phyloP scores from a whole-genome alignment of 2,329 filamentous ascomycete species.

The Verticillium tricorpus region DNA sequence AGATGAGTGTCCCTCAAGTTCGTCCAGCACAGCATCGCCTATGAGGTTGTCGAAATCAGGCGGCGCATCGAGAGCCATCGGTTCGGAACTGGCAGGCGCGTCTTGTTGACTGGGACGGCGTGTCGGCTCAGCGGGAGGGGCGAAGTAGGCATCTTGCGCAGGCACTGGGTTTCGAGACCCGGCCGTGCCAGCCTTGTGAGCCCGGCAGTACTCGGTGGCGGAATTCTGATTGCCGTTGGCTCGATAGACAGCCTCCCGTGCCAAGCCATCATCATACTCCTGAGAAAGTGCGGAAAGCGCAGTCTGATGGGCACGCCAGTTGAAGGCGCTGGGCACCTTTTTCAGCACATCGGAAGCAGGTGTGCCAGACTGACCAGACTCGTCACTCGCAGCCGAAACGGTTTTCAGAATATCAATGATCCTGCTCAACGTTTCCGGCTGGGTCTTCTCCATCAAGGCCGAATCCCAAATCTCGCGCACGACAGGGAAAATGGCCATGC shows the following conservation, averaged over 20 bases:
- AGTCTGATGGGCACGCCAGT: conserved; percentile 31
- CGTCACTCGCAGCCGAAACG: conserved; percentile 72
- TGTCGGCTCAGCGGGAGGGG: conserved; percentile 18
- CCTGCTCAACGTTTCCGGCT: conserved; percentile 69
- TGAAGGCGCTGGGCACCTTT: conserved; percentile 37
- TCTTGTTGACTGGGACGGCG: conserved; percentile 17
- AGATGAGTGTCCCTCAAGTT: conserved; percentile 16
- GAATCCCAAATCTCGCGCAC: conserved; percentile 82
- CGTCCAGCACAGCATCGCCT: conserved; percentile 16
- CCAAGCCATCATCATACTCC: conserved; percentile 51
- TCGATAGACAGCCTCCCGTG: conserved; percentile 75
- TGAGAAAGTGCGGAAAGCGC: conserved; percentile 21
- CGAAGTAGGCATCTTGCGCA: conserved; percentile 45
- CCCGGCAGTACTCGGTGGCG: conserved; percentile 71
- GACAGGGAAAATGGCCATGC: conserved; percentile 72
- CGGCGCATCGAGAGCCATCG: conserved; percentile 26
- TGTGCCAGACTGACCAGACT: conserved; percentile 43
- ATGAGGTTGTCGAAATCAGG: conserved; percentile 19
- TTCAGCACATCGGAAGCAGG: conserved; percentile 36
- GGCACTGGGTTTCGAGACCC: conserved; percentile 66
- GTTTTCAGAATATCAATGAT: conserved; percentile 80
- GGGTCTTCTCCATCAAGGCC: conserved; percentile 73
- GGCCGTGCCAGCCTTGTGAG: conserved; percentile 52
- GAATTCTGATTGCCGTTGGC: conserved; percentile 61
- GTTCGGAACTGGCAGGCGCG: conserved; percentile 12